These are phyloP conservation scores for Rhizopogon sp. DNA, from an alignment of 768 basidiomycete genomes.

Conservation along the genomic window DNA sequence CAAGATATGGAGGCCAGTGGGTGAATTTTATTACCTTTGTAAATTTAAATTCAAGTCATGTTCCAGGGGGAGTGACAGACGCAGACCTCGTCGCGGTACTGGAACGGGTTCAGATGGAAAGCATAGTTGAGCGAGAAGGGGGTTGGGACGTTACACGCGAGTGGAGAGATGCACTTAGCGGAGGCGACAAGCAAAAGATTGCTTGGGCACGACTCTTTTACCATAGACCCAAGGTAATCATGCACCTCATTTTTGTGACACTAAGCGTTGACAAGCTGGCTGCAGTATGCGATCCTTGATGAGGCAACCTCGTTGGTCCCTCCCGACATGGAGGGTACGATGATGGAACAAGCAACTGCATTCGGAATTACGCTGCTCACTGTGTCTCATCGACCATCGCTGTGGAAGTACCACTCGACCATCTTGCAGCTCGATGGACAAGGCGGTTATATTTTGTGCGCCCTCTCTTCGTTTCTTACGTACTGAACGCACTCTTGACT, in stretches of 20 bases:
- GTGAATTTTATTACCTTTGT: slow-evolving; percentile 20
- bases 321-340: slow-evolving; percentile 83
- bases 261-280: slow-evolving; percentile 3
- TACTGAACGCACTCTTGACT: neutral
- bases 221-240: slow-evolving; percentile 79
- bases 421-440: slow-evolving; percentile 92
- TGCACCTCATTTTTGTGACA: neutral
- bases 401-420: slow-evolving; percentile 90
- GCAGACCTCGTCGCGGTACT: slow-evolving; percentile 68
- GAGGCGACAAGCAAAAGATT: slow-evolving; percentile 95
- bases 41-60: slow-evolving; percentile 4
- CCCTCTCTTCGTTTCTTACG: slow-evolving; percentile 10
- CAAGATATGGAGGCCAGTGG: slow-evolving; percentile 73
- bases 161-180: slow-evolving; percentile 91
- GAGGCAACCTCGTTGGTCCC: slow-evolving; percentile 96
- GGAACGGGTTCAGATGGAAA: slow-evolving; percentile 75
- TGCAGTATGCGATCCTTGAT: slow-evolving; percentile 90
- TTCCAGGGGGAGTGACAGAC: slow-evolving; percentile 67
- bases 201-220: slow-evolving; percentile 98
- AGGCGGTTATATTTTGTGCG: slow-evolving; percentile 93
- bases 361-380: slow-evolving; percentile 91
- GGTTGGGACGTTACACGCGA: slow-evolving; percentile 89
- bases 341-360: slow-evolving; percentile 90
- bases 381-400: slow-evolving; percentile 89
- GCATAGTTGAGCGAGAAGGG: slow-evolving; percentile 90